phyloP scores from a whole-genome alignment of 1,284 basidiomycete genomes.

The Tilletia indica region DNA sequence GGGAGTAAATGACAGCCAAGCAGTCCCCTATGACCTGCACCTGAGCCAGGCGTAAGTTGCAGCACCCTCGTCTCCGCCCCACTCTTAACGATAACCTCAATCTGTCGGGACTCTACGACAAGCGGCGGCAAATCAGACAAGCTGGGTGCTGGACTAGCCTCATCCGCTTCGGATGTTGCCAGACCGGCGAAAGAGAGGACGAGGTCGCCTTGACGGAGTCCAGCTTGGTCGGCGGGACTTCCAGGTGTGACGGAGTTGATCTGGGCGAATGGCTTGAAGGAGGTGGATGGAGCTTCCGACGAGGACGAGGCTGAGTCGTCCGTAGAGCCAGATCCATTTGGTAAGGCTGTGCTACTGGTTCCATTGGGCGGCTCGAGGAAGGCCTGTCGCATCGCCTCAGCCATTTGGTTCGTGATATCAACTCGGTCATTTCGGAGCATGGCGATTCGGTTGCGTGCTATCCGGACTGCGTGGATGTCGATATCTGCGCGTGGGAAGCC shows the following conservation, averaged over 20 bases:
- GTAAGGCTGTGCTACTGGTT: not conserved
- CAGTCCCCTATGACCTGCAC: not conserved
- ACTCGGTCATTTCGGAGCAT: constrained; percentile 39
- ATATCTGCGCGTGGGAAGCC: constrained; percentile 41
- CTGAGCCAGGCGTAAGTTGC: not conserved
- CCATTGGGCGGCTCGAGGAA: constrained; percentile 37
- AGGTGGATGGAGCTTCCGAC: not conserved
- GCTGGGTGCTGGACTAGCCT: not conserved
- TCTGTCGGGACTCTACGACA: not conserved
- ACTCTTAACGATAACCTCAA: constrained; percentile 8
- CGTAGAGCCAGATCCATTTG: not conserved
- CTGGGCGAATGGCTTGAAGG: constrained; percentile 27
- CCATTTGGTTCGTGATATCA: constrained; percentile 30
- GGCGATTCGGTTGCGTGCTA: constrained; percentile 35
- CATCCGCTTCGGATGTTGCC: constrained; percentile 20
- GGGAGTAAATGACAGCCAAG: constrained; percentile 10
- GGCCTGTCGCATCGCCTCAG: constrained; percentile 16
- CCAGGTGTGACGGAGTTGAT: constrained; percentile 35
- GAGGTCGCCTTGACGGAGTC: constrained; percentile 28
- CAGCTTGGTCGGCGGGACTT: constrained; percentile 35
- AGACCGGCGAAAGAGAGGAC: constrained; percentile 29
- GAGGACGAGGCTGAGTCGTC: not conserved
- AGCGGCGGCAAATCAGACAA: constrained; percentile 9
- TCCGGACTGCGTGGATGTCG: constrained; percentile 40
- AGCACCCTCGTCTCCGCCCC: not conserved